Evolutionary conservation across 148 eudicot species (phyloP).

Genomic region (Fagopyrum tataricum): DNA sequence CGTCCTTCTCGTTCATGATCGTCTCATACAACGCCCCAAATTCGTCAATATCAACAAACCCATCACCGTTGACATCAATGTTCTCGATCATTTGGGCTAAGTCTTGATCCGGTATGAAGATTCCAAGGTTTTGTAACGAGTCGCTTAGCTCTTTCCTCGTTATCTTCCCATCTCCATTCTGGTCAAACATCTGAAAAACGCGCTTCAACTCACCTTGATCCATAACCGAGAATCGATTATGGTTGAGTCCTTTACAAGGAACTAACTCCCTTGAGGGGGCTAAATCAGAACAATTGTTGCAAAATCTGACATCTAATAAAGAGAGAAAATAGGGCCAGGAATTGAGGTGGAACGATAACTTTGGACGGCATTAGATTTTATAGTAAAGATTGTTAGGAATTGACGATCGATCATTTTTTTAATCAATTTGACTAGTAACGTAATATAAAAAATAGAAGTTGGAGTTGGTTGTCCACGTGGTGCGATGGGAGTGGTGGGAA

Average conservation of each 20-base stretch:
- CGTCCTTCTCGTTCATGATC: conserved; percentile 61
- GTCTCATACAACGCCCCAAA: conserved; percentile 57
- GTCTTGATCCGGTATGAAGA: conserved; percentile 59
- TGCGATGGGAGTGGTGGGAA: conserved; percentile 4
- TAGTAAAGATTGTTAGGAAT: background rate
- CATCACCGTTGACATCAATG: conserved; percentile 59
- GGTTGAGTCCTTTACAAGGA: background rate
- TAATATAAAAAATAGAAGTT: background rate
- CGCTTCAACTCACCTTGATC: conserved; percentile 54
- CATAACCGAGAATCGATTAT: conserved; percentile 20
- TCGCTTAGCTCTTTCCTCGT: conserved; percentile 56
- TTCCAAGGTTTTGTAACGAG: conserved; percentile 55
- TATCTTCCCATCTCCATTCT: conserved; percentile 64
- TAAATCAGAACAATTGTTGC: background rate
- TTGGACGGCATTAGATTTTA: background rate
- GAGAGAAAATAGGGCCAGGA: conserved; percentile 6
- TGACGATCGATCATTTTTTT: background rate
- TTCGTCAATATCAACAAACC: conserved; percentile 67
- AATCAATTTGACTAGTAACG: background rate
- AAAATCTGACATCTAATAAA: background rate
- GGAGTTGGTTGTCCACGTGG: conserved; percentile 5
- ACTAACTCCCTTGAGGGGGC: background rate
- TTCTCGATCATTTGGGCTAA: conserved; percentile 64
- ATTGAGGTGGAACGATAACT: background rate
- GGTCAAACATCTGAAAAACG: conserved; percentile 76